phyloP scores from a whole-genome alignment of 208 protist genomes.

The Angomonas ambiguus region DNA sequence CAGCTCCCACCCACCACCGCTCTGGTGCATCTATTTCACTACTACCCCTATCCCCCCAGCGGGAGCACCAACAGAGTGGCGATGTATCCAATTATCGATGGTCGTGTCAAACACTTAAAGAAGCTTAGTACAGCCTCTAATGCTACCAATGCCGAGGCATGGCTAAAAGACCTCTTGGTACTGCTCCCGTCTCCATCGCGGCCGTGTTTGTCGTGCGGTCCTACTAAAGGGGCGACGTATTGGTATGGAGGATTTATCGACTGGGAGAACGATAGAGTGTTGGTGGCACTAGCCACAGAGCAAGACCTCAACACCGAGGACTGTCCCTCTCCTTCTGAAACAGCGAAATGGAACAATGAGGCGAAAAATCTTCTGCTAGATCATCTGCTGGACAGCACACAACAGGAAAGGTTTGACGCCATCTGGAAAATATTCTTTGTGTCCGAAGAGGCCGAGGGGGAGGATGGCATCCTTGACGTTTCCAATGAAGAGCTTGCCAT shows the following conservation, averaged over 20 bases:
- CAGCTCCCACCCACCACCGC: slow-evolving; percentile 38
- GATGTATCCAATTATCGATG: slow-evolving; percentile 59
- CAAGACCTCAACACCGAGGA: slow-evolving; percentile 15
- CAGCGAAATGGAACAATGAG: slow-evolving; percentile 25
- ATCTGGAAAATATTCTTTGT: slow-evolving; percentile 7
- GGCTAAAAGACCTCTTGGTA: not conserved
- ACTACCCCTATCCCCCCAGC: slow-evolving; percentile 68
- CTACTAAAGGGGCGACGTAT: slow-evolving; percentile 32
- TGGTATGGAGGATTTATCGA: slow-evolving; percentile 60
- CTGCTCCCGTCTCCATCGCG: not conserved
- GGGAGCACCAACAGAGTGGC: slow-evolving; percentile 48
- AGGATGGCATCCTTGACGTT: slow-evolving; percentile 6
- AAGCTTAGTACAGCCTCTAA: slow-evolving; percentile 16
- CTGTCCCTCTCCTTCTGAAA: slow-evolving; percentile 11
- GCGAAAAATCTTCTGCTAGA: slow-evolving; percentile 52
- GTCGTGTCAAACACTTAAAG: slow-evolving; percentile 47
- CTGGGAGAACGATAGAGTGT: slow-evolving; percentile 58
- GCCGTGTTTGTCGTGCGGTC: slow-evolving; percentile 6
- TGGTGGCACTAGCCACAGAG: slow-evolving; percentile 49
- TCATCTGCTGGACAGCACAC: slow-evolving; percentile 65
- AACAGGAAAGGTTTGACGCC: slow-evolving; percentile 57
- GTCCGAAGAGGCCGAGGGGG: not conserved
- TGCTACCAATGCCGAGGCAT: not conserved
- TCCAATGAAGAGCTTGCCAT: slow-evolving; percentile 48
- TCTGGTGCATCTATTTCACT: slow-evolving; percentile 58